phyloP scores from a whole-genome alignment of 73 alveolate genomes.

The Diophrys appendiculata region DNA sequence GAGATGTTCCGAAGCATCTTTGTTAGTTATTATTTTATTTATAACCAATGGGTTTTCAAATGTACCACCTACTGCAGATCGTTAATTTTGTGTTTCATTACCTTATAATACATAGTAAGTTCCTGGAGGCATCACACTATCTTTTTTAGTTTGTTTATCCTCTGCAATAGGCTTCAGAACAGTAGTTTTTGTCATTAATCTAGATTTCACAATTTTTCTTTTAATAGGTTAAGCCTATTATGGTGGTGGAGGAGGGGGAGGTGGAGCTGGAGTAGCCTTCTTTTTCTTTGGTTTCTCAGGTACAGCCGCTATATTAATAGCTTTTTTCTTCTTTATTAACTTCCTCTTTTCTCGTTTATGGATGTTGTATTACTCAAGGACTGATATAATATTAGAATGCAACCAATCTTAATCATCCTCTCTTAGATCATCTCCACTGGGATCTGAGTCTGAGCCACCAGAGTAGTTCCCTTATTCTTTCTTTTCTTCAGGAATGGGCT shows the following conservation, averaged over 20 bases:
- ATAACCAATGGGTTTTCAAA: slow-evolving; percentile 1
- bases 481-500: too few relatives aligned
- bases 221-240: not conserved
- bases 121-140: too few relatives aligned
- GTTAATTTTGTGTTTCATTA: too few relatives aligned
- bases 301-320: too few relatives aligned
- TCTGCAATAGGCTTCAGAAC: not conserved
- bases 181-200: not conserved
- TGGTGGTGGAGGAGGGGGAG: slow-evolving; percentile 3
- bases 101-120: too few relatives aligned
- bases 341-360: not conserved
- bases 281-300: slow-evolving; percentile 1
- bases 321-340: too few relatives aligned
- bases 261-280: slow-evolving; percentile 5
- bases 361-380: slow-evolving; percentile 3
- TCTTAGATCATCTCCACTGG: slow-evolving; percentile 39
- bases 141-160: too few relatives aligned
- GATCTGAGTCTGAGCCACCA: slow-evolving; percentile 44
- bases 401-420: not conserved
- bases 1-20: too few relatives aligned
- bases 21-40: not conserved
- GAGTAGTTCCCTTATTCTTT: too few relatives aligned
- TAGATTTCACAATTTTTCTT: not conserved
- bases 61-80: not conserved
- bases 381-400: not conserved